Evolutionary conservation across 1,284 basidiomycete genomes (phyloP), one percentile per base, ranked within the genome.

Genomic region (Coniferiporia sulphurascens): DNA sequence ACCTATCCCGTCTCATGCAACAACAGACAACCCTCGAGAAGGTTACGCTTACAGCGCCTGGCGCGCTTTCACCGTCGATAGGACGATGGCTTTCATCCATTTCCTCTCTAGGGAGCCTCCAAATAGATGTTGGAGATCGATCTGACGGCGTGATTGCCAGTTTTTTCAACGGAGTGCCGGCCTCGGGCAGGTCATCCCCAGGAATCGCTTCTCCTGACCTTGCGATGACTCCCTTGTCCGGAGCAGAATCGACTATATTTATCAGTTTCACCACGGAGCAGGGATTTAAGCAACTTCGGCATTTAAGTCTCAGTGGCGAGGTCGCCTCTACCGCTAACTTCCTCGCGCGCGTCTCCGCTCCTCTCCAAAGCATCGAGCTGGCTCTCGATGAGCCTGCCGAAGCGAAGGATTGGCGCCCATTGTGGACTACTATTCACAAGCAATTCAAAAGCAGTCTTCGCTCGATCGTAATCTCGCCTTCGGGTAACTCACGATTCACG

Each of bases 311-410:
- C 41, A 86, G 83, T 1, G 88, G 88, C 58, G 84, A 86, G 61
- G 82, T 80, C 5, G 76, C 79, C 7, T 87, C 84, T 69, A 80
- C 89, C 56, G 79, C 81, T 4, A 82, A 82, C 15, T 91, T 91
- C 73, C 70, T 90, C 62, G 82, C 78, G 64, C 85, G 88, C 66
- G 70, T 91, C 65, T 77, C 80, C 15, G 82, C 79, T 67, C 76
- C 80, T 36, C 72, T 91, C 64, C 73, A 76, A 22, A 78, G 80
- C 54, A 76, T 91, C 61, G 87, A 90, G 56, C 78, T 91, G 45
- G 75, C 84, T 66, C 84, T 91, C 63, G 88, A 90, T 64, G 88
- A 90, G 66, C 86, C 88, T 13, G 86, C 87, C 12, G 80, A 84
- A 64, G 78, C 77, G 61, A 78, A 79, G 12, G 87, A 89, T 66